phyloP scores from a whole-genome alignment of 306 rosid species.

The Dicorynia guianensis region DNA sequence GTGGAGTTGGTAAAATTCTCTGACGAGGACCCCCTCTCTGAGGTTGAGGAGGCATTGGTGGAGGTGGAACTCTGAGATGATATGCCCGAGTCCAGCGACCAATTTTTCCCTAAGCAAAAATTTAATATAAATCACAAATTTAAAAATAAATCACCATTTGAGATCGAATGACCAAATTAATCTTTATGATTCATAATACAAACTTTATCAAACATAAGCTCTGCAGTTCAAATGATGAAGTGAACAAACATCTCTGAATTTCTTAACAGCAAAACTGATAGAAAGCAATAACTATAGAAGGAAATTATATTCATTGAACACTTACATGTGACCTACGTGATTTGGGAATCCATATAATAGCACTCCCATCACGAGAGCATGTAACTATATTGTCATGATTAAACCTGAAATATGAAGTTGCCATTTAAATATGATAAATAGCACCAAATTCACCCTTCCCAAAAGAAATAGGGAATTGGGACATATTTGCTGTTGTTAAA shows the following conservation, averaged over 20 bases:
- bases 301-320: constrained; percentile 29
- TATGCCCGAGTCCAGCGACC: constrained; percentile 98
- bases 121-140: constrained; percentile 32
- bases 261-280: not conserved
- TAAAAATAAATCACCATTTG: not conserved
- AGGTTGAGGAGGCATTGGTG: constrained; percentile 97
- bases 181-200: not conserved
- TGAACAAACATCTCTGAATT: constrained; percentile 22
- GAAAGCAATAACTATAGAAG: constrained; percentile 17
- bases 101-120: constrained; percentile 73
- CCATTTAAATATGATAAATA: constrained; percentile 30
- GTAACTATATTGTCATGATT: constrained; percentile 97
- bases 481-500: constrained; percentile 9
- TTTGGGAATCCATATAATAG: constrained; percentile 96
- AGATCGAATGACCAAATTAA: constrained; percentile 22
- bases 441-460: constrained; percentile 11
- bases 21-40: constrained; percentile 96
- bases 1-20: constrained; percentile 97
- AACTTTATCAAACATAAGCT: too few species aligned
- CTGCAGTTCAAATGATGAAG: constrained; percentile 18
- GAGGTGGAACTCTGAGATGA: constrained; percentile 99
- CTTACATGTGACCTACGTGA: constrained; percentile 96
- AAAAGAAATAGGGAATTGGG: constrained; percentile 1
- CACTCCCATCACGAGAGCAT: constrained; percentile 99
- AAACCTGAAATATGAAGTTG: constrained; percentile 69